Evolutionary conservation across 208 protist species (phyloP).

Genomic region (Trypanosoma platydactyli): DNA sequence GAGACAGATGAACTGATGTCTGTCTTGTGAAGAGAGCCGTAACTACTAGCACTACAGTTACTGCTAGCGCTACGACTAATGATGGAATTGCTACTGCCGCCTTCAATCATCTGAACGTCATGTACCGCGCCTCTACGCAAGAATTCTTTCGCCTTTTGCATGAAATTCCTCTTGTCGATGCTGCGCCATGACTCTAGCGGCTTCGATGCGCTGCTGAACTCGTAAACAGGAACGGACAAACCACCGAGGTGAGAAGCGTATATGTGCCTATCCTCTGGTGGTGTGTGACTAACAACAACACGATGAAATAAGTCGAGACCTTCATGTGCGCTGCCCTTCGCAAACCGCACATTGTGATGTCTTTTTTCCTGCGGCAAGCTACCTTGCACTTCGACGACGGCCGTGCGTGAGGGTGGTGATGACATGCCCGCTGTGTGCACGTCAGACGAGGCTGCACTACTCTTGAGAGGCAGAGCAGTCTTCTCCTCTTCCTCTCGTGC

Average conservation of each 20-base stretch:
- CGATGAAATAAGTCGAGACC: constrained; percentile 65
- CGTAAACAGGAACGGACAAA: constrained; percentile 66
- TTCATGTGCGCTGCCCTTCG: constrained; percentile 43
- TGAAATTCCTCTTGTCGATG: constrained; percentile 27
- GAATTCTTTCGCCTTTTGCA: constrained; percentile 39
- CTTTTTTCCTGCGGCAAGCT: constrained; percentile 18
- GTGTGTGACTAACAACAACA: constrained; percentile 61
- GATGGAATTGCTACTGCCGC: neutral
- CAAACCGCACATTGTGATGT: constrained; percentile 14
- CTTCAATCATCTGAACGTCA: constrained; percentile 35
- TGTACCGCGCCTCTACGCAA: constrained; percentile 46
- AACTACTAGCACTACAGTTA: neutral
- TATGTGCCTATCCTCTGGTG: constrained; percentile 44
- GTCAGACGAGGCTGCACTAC: neutral
- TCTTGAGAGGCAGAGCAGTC: neutral
- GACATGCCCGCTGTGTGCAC: neutral
- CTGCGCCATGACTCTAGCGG: constrained; percentile 48
- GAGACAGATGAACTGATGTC: neutral
- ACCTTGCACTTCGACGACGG: constrained; percentile 32
- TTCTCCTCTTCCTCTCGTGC: constrained; percentile 48
- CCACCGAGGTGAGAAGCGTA: constrained; percentile 74
- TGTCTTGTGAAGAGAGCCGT: neutral
- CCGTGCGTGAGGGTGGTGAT: constrained; percentile 23
- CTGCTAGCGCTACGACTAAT: neutral
- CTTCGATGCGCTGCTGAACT: constrained; percentile 75